Evolutionary conservation across 73 alveolate genomes (phyloP).

Genomic region (Symbiodinium pilosum): DNA sequence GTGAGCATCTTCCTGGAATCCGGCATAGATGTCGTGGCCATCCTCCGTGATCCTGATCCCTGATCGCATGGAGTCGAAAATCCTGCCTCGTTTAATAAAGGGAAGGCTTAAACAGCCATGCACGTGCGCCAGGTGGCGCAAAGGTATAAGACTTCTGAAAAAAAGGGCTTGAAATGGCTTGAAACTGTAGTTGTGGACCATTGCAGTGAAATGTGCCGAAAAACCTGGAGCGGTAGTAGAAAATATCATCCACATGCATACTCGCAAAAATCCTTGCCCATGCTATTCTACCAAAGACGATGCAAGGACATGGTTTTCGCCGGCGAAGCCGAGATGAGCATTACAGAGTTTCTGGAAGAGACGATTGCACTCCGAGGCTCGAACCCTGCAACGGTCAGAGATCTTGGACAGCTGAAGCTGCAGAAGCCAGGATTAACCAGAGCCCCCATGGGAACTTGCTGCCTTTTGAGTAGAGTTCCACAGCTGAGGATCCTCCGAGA

Average conservation of each 20-base stretch:
- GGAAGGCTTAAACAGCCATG: too few species aligned
- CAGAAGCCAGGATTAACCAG: constrained; percentile 28
- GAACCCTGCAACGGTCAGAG: constrained; percentile 72
- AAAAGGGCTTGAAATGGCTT: too few species aligned
- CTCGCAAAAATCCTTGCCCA: too few species aligned
- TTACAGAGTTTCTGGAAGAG: constrained; percentile 66
- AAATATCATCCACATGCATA: too few species aligned
- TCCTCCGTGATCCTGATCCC: constrained; percentile 59
- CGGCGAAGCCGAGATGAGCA: constrained; percentile 69
- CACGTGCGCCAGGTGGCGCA: too few species aligned
- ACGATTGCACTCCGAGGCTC: constrained; percentile 80
- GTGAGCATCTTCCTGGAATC: constrained; percentile 74
- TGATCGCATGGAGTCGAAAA: too few species aligned
- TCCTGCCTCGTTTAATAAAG: too few species aligned
- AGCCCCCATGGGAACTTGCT: too few species aligned
- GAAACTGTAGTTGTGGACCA: too few species aligned
- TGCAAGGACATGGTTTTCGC: constrained; percentile 77
- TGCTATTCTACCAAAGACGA: neutral
- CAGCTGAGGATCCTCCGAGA: constrained; percentile 19
- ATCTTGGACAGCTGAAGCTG: constrained; percentile 64
- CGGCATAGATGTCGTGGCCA: constrained; percentile 75
- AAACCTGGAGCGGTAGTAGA: too few species aligned
- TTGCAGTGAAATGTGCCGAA: too few species aligned
- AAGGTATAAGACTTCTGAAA: too few species aligned
- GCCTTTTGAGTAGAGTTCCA: neutral